Evolutionary conservation across 192 early-diverging fungal genomes (phyloP), one percentile per base, ranked within the genome.

Genomic region (Phlyctochytrium bullatum): DNA sequence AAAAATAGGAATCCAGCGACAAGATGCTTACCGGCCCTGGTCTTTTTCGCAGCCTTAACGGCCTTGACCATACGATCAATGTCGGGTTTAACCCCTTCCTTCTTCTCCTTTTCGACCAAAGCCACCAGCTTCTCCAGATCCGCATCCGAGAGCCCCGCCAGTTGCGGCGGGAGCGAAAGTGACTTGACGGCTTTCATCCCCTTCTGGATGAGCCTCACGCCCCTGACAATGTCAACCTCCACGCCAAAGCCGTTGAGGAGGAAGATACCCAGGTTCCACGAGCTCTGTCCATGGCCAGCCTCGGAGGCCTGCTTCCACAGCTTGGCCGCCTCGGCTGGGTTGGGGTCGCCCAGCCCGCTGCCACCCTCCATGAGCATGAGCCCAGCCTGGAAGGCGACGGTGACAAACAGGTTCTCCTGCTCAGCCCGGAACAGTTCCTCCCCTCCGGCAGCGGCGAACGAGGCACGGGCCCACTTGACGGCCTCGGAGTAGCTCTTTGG

Each of bases 181-280:
- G 30, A 50, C 27, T 66, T 52, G 28, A 79, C 74, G 6, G 20
- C 34, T 29, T 32, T 36, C 61, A 67, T 54, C 3, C 78, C 79
- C 16, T 10, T 61, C 2, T 58, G 31, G n/a, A 78, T 70, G 51
- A 75, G 20, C 25, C 40, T 53, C 50, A 81, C 58, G 10, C 65
- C 79, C 40, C 61, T 33, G 4, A 34, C 2, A 24, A 79, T 65
- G 60, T 81, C 60, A 14, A 35, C 52, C 27, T 66, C 56, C 36
- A 68, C 61, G 16, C 79, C 79, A 59, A 78, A 81, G 40, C 76
- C 79, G 50, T 78, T 74, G 24, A 78, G 47, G 36, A 65, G 50
- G 51, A 80, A 79, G 24, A 79, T 73, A 14, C 71, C 73, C 30
- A 81, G 32, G 29, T 77, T 79, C 73, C 73, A 81, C n/a, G 33